Evolutionary conservation across 2,329 filamentous ascomycete genomes (phyloP).

Genomic region (Huntiella omanensis): DNA sequence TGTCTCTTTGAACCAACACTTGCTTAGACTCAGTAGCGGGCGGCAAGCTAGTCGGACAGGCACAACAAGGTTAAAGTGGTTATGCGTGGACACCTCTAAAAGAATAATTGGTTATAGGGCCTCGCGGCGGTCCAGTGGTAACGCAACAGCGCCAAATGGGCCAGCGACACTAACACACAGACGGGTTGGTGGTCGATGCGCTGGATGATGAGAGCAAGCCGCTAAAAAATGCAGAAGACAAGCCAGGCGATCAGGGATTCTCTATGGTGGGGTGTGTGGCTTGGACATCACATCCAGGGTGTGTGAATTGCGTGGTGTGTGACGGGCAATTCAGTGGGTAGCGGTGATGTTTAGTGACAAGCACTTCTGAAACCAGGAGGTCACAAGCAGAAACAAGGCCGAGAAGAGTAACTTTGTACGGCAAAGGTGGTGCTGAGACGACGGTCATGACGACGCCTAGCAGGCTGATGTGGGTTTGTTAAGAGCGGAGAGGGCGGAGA

Average conservation of each 20-base stretch:
- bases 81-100: neutral
- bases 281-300: neutral
- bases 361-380: constrained; percentile 8
- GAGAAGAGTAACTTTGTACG: neutral
- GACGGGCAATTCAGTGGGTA: too few relatives aligned
- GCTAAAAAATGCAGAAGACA: constrained; percentile 2
- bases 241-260: neutral
- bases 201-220: neutral
- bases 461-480: too few relatives aligned
- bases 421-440: too few relatives aligned
- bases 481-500: too few relatives aligned
- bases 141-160: too few relatives aligned
- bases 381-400: constrained; percentile 5
- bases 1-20: neutral
- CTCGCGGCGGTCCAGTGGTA: too few relatives aligned
- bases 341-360: too few relatives aligned
- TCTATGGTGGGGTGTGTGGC: neutral
- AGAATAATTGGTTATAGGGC: neutral
- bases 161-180: neutral
- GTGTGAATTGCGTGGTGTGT: too few relatives aligned
- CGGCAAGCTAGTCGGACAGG: neutral
- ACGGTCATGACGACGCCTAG: too few relatives aligned
- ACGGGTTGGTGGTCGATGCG: neutral
- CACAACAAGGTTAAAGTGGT: constrained; percentile 1
- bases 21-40: neutral